Evolutionary conservation across 2,329 filamentous ascomycete species (phyloP).

Genomic region (Diaporthe sp.): DNA sequence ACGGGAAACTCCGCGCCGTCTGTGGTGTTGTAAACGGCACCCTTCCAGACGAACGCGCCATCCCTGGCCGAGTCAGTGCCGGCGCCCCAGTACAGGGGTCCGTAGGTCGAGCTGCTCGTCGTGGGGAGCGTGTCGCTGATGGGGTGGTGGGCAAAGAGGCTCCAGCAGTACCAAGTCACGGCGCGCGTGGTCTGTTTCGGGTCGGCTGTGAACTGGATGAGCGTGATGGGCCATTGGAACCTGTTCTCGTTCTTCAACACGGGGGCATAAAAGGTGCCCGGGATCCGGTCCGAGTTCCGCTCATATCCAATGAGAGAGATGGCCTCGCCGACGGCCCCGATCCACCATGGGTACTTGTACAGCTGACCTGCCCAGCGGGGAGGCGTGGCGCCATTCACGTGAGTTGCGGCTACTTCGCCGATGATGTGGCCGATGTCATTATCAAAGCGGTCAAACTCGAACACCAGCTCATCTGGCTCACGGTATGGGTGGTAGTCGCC

Average conservation of each 20-base stretch:
- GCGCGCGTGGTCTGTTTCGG: slow-evolving; percentile 59
- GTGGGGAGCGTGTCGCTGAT: slow-evolving; percentile 59
- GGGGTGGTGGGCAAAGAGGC: slow-evolving; percentile 57
- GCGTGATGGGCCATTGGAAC: slow-evolving; percentile 62
- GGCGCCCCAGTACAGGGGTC: slow-evolving; percentile 61
- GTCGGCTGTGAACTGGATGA: slow-evolving; percentile 60
- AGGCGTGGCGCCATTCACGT: slow-evolving; percentile 60
- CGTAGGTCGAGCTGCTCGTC: slow-evolving; percentile 50
- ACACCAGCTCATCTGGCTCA: slow-evolving; percentile 48
- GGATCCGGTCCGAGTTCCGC: slow-evolving; percentile 70
- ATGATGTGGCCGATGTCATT: slow-evolving; percentile 22
- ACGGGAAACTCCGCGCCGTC: slow-evolving; percentile 55
- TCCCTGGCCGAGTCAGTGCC: slow-evolving; percentile 53
- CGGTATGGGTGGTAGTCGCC: slow-evolving; percentile 25
- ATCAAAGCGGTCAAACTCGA: slow-evolving; percentile 22
- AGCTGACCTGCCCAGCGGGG: slow-evolving; percentile 55
- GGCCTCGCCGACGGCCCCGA: slow-evolving; percentile 71
- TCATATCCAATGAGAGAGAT: slow-evolving; percentile 74
- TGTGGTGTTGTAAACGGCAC: slow-evolving; percentile 63
- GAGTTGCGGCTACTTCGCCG: slow-evolving; percentile 63
- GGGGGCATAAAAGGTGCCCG: slow-evolving; percentile 62
- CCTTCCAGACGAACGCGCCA: slow-evolving; percentile 59
- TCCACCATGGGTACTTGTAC: slow-evolving; percentile 64
- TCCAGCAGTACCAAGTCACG: slow-evolving; percentile 62
- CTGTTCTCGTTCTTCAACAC: slow-evolving; percentile 60